Evolutionary conservation across 1,284 basidiomycete genomes (phyloP), one percentile per base, ranked within the genome.

Genomic region (Lentinus polychrous): DNA sequence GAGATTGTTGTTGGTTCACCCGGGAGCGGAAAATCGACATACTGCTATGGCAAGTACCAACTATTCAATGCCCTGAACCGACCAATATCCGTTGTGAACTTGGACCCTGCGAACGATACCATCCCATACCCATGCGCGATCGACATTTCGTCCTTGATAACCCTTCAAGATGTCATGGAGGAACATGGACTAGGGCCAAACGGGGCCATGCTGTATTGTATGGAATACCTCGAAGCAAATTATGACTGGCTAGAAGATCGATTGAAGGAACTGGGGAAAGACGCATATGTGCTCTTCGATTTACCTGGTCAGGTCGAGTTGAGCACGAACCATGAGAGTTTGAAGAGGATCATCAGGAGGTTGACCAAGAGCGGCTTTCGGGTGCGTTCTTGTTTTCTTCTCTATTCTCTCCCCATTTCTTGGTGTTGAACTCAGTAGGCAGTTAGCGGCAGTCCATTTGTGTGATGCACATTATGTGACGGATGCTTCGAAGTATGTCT

Each of bases 401-500:
- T 49, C 46, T 24, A 27, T 36, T 45, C 42, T 49, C n/a, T n/a
- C n/a, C n/a, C n/a, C n/a, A n/a, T n/a, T 22, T 45, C 22, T 49
- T 51, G 49, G 51, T 45, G 51, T 56, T 61, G 51, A 67, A 63
- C 43, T 52, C 49, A 56, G 51, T 54, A 43, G 52, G 37, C 61
- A 96, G 93, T 74, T 98, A 56, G 93, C 92, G 44, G 92, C 91
- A 3, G 90, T 99, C 1, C 94, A 99, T 65, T 75, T 99, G 1
- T 94, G 92, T 62, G 95, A 99, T 69, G 90, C 96, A 1, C 92
- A 95, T 65, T 94, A 98, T 63, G 90, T 99, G 60, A 95, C 94
- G 33, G 94, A 99, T 63, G 86, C 94, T 5, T 79, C 91, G 4
- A 96, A 97, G 69, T 99, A 96, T 67, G 79, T 99, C 49, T 92